These are phyloP conservation scores for Xylaria hypoxylon DNA, from an alignment of 2,329 filamentous ascomycete species.

Conservation along the genomic window DNA sequence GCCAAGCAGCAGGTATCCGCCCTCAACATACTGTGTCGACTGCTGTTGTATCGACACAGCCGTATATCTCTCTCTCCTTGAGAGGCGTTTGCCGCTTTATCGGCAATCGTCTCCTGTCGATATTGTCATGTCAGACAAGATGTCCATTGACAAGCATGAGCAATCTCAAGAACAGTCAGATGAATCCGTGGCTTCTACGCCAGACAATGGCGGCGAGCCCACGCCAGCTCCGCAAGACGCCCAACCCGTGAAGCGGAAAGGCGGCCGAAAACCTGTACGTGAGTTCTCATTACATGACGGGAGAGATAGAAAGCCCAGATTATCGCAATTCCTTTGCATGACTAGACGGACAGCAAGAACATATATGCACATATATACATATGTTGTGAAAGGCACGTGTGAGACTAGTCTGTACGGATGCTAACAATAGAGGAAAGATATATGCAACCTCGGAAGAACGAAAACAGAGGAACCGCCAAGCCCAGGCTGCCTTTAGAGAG, in stretches of 20 bases:
- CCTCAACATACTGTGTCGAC: conserved; percentile 18
- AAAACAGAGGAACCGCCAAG: conserved; percentile 96
- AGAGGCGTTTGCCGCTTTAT: conserved; percentile 57
- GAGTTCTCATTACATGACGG: conserved; percentile 23
- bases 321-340: background rate
- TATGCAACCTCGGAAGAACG: conserved; percentile 99
- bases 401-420: background rate
- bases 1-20: conserved; percentile 36
- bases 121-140: conserved; percentile 72
- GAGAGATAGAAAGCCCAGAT: background rate
- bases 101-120: conserved; percentile 55
- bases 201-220: conserved; percentile 64
- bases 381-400: background rate
- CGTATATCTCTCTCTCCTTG: conserved; percentile 32
- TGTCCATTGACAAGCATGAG: conserved; percentile 74
- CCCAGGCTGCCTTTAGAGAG: conserved; percentile 96
- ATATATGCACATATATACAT: conserved; percentile 3
- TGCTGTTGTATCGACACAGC: conserved; percentile 28
- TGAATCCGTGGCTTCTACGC: conserved; percentile 70
- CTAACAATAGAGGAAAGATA: conserved; percentile 69
- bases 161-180: conserved; percentile 69
- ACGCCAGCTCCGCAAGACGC: conserved; percentile 59
- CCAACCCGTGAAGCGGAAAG: conserved; percentile 90
- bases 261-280: conserved; percentile 93
- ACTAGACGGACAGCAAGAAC: background rate